These are phyloP conservation scores for Asterochloris erici DNA, from an alignment of 139 green algal species.

Conservation along the genomic window DNA sequence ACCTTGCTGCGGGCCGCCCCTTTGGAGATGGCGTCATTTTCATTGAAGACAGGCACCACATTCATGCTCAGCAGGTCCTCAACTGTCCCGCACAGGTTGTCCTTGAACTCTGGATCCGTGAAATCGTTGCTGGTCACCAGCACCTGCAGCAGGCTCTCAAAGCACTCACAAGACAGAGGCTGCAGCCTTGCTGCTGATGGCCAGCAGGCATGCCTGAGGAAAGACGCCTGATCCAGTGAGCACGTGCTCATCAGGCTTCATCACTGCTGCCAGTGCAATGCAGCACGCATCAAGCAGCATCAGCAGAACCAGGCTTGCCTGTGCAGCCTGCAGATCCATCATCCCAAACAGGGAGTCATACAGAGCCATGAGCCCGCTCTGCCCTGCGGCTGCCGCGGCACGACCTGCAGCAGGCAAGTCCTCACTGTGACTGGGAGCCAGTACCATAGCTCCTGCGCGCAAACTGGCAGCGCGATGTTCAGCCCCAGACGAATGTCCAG, in stretches of 20 bases:
- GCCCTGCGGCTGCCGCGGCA: conserved; percentile 41
- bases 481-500: no score
- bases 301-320: neutral
- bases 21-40: conserved; percentile 61
- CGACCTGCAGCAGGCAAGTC: conserved; percentile 15
- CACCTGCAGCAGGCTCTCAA: conserved; percentile 11
- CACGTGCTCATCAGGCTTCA: no score
- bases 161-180: no score
- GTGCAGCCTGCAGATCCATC: conserved; percentile 44
- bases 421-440: no score
- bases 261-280: no score
- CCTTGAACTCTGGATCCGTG: conserved; percentile 30
- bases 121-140: conserved; percentile 59
- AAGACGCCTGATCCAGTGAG: no score
- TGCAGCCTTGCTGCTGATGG: no score
- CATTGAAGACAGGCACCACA: conserved; percentile 67
- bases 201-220: no score
- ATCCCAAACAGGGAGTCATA: conserved; percentile 59
- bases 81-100: conserved; percentile 30
- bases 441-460: no score
- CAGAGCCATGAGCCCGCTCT: conserved; percentile 60
- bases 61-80: conserved; percentile 46
- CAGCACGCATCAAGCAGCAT: no score
- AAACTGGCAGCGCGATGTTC: no score
- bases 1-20: conserved; percentile 2